These are phyloP conservation scores for Volvariella surrecta DNA, from an alignment of 1,284 basidiomycete genomes.

Conservation along the genomic window DNA sequence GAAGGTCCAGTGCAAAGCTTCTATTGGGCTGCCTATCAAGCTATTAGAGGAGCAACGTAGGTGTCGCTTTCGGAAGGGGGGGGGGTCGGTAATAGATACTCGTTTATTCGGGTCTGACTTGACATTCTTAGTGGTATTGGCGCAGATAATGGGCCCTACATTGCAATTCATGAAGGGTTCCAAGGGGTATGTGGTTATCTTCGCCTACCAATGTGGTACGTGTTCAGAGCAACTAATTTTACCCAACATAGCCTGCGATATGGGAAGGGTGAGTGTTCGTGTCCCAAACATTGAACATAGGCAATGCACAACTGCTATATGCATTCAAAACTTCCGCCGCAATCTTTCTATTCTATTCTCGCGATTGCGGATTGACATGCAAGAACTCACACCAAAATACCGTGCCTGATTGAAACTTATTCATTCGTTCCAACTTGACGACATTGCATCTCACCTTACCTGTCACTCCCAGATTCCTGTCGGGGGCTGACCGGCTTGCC, in stretches of 20 bases:
- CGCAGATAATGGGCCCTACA: conserved; percentile 60
- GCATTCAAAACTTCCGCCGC: no score
- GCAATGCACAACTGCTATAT: conserved; percentile 9
- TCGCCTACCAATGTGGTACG: conserved; percentile 6
- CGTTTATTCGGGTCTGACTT: conserved; percentile 2
- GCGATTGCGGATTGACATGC: no score
- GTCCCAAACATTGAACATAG: background rate
- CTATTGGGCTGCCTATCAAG: conserved; percentile 60
- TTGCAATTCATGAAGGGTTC: conserved; percentile 74
- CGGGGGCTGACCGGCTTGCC: conserved; percentile 63
- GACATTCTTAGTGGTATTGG: conserved; percentile 45
- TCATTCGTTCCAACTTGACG: no score
- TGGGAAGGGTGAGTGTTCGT: conserved; percentile 28
- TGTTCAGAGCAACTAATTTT: background rate
- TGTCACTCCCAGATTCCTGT: conserved; percentile 39
- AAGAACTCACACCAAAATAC: no score
- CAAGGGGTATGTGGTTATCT: conserved; percentile 35
- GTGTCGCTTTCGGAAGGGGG: conserved; percentile 9
- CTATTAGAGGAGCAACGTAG: conserved; percentile 52
- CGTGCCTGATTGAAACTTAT: no score
- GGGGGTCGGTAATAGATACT: conserved; percentile 2
- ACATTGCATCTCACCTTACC: conserved; percentile 6
- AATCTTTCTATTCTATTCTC: no score
- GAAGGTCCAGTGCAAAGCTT: conserved; percentile 37
- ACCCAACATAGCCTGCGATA: conserved; percentile 22